Percentiles rank a stretch among this genome's conserved stretches.
Conservation (phyloP, 108 stramenopile genomes). For the Skeletonema tropicum region DNA sequence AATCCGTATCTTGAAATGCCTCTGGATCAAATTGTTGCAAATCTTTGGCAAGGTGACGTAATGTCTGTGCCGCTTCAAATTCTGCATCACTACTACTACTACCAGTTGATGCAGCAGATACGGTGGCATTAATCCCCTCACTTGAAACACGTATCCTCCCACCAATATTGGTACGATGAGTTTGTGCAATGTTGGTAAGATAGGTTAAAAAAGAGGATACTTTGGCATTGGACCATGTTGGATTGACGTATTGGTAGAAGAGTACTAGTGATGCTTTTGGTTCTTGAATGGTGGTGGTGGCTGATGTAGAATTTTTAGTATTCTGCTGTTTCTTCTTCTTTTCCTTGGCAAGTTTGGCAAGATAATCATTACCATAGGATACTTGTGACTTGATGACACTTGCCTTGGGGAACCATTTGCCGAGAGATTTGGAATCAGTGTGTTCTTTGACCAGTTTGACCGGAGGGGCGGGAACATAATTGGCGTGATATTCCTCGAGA, state of each 20-base stretch:
- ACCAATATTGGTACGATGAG: constrained; percentile 60
- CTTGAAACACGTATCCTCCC: constrained; percentile 81
- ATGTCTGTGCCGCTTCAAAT: constrained; percentile 53
- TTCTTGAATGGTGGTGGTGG: constrained; percentile 13
- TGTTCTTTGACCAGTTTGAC: constrained; percentile 7
- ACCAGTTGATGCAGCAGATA: constrained; percentile 48
- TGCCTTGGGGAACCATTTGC: constrained; percentile 91
- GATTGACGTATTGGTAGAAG: constrained; percentile 83
- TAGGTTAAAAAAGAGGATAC: constrained; percentile 62
- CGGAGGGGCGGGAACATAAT: constrained; percentile 23
- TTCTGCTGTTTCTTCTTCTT: constrained; percentile 10
- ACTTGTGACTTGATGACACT: constrained; percentile 66
- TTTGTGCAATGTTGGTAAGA: constrained; percentile 54
- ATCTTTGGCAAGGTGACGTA: constrained; percentile 73
- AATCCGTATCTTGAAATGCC: constrained; percentile 74
- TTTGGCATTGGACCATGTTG: constrained; percentile 56
- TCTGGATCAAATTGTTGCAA: constrained; percentile 62
- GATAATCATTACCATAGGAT: constrained; percentile 60
- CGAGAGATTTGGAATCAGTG: constrained; percentile 40
- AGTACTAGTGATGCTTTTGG: constrained; percentile 69
- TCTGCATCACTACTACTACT: constrained; percentile 32
- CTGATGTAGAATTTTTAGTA: neutral
- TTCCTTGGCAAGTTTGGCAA: constrained; percentile 22
- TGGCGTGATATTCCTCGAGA: constrained; percentile 18
- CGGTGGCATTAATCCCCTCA: constrained; percentile 85